These are phyloP conservation scores for Plasmodium knowlesi DNA, from an alignment of 169 alveolate genomes.

Conservation along the genomic window DNA sequence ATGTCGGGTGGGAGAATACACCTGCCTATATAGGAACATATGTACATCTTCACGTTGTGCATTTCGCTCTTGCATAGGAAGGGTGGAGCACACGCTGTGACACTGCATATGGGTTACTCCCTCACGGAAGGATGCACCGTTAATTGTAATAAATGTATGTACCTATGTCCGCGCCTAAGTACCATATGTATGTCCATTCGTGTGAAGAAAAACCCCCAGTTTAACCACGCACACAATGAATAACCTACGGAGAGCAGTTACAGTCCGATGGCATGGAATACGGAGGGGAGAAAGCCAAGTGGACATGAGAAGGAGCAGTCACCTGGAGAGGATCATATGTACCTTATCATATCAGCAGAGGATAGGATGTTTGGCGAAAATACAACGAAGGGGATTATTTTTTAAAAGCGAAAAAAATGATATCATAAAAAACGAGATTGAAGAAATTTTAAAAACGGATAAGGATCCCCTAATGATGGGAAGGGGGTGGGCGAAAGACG, in stretches of 20 bases:
- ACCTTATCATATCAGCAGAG: not conserved
- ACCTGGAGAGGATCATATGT: not conserved
- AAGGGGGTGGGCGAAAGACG: not conserved
- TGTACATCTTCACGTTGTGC: not conserved
- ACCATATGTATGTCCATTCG: not conserved
- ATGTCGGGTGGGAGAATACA: not conserved
- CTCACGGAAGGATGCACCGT: not conserved
- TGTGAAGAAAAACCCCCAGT: not conserved
- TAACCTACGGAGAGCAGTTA: not conserved
- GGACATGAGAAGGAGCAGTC: not conserved
- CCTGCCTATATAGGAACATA: not conserved
- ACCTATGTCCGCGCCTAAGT: not conserved
- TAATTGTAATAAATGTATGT: not conserved
- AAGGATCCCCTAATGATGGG: not conserved
- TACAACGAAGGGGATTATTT: slow-evolving; percentile 15
- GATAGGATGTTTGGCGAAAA: not conserved
- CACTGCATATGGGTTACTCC: not conserved
- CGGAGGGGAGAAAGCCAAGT: not conserved
- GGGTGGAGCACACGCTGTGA: not conserved
- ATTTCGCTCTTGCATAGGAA: not conserved
- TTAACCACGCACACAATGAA: not conserved
- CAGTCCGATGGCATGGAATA: not conserved
- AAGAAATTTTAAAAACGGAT: slow-evolving; percentile 38
- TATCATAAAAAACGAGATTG: slow-evolving; percentile 59
- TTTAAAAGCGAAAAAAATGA: slow-evolving; percentile 45